phyloP scores from a whole-genome alignment of 2,329 filamentous ascomycete genomes.

The Pseudogymnoascus sp. region DNA sequence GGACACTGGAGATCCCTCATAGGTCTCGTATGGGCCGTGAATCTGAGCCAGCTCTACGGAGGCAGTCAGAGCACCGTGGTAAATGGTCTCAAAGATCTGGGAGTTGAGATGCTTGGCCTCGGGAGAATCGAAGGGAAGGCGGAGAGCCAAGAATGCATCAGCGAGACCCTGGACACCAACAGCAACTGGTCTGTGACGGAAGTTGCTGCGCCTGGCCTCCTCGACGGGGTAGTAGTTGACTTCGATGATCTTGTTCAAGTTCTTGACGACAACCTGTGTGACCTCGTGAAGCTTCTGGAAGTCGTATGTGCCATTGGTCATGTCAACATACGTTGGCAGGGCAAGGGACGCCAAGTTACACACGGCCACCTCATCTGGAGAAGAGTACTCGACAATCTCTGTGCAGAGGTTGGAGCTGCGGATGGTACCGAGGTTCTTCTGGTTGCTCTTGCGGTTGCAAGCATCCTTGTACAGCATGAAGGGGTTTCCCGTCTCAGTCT shows the following conservation, averaged over 20 bases:
- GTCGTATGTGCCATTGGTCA: slow-evolving; percentile 76
- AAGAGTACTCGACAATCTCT: slow-evolving; percentile 95
- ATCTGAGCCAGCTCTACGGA: slow-evolving; percentile 80
- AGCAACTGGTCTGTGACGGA: slow-evolving; percentile 91
- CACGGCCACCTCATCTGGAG: slow-evolving; percentile 95
- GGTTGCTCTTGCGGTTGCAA: slow-evolving; percentile 99
- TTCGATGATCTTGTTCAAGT: slow-evolving; percentile 97
- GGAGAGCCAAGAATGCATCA: slow-evolving; percentile 93
- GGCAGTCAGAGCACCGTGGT: slow-evolving; percentile 86
- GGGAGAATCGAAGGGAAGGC: slow-evolving; percentile 92
- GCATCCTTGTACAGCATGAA: slow-evolving; percentile 99
- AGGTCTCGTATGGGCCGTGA: slow-evolving; percentile 78
- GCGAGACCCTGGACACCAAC: slow-evolving; percentile 96
- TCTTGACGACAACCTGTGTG: slow-evolving; percentile 81
- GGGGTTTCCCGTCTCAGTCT: slow-evolving; percentile 97
- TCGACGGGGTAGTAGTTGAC: slow-evolving; percentile 97
- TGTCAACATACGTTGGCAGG: slow-evolving; percentile 84
- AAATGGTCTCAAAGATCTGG: slow-evolving; percentile 99
- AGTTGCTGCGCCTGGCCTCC: slow-evolving; percentile 92
- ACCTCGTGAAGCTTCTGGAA: slow-evolving; percentile 97
- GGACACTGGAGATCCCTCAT: slow-evolving; percentile 87
- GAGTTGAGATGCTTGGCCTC: slow-evolving; percentile 92
- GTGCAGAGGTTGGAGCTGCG: slow-evolving; percentile 98
- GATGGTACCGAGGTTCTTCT: slow-evolving; percentile 98
- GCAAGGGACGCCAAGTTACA: slow-evolving; percentile 96